Percentiles rank a stretch among this genome's conserved stretches.
Conservation (phyloP, 192 early-diverging fungal genomes). For the Linnemannia schmuckeri region DNA sequence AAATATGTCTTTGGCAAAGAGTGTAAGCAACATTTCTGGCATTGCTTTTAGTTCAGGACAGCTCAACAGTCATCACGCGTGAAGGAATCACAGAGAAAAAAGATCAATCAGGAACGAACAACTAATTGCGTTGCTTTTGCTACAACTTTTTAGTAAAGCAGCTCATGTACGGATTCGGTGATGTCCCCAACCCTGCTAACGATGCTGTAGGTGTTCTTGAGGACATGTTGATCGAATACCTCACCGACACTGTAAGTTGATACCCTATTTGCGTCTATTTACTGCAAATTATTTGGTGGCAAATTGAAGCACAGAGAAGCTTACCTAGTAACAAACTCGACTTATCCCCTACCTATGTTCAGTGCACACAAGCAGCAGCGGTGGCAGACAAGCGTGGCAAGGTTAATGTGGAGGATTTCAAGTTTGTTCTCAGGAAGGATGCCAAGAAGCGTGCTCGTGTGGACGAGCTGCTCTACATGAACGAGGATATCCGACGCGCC, state of each 20-base stretch:
- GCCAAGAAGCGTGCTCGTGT: conserved; percentile 87
- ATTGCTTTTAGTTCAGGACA: neutral
- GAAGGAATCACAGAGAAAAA: neutral
- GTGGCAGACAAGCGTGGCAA: conserved; percentile 68
- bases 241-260: conserved; percentile 79
- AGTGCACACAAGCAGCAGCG: conserved; percentile 70
- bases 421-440: conserved; percentile 81
- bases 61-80: neutral
- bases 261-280: neutral
- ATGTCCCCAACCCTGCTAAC: conserved; percentile 77
- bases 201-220: conserved; percentile 89
- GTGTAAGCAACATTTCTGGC: conserved; percentile 13
- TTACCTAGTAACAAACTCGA: neutral
- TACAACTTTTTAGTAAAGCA: conserved; percentile 64
- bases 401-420: conserved; percentile 80
- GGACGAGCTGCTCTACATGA: conserved; percentile 84
- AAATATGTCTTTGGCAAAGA: conserved; percentile 61
- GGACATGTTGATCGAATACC: conserved; percentile 82
- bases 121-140: neutral
- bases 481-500: conserved; percentile 81
- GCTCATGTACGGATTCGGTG: conserved; percentile 92
- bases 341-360: conserved; percentile 1
- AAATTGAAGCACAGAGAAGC: neutral
- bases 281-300: neutral
- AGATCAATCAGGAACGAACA: neutral